phyloP scores from a whole-genome alignment of 1,284 basidiomycete genomes.

The Moniliella sp. region DNA sequence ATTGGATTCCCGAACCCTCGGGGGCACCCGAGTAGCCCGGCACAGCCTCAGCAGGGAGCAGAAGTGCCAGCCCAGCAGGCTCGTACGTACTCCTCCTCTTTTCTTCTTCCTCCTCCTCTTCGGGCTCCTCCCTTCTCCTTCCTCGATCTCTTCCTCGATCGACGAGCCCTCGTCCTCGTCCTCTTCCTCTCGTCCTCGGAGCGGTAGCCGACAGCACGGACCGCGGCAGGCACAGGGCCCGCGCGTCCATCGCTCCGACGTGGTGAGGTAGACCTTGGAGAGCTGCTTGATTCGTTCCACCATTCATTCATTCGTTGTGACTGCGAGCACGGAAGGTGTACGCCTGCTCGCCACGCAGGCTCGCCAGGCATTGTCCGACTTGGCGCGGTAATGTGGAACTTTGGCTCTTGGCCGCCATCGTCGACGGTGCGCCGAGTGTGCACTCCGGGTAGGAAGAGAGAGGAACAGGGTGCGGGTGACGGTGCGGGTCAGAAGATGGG shows the following conservation, averaged over 20 bases:
- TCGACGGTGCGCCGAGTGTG: slow-evolving; percentile 78
- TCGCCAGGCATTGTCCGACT: slow-evolving; percentile 41
- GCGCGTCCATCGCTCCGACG: slow-evolving; percentile 78
- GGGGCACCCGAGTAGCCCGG: slow-evolving; percentile 34
- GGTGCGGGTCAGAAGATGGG: slow-evolving; percentile 53
- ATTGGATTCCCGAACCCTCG: slow-evolving; percentile 38
- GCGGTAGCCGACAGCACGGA: slow-evolving; percentile 63
- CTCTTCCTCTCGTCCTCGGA: slow-evolving; percentile 41
- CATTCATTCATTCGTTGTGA: slow-evolving; percentile 97
- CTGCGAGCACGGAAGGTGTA: slow-evolving; percentile 77
- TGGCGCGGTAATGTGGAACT: slow-evolving; percentile 70
- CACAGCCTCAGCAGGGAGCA: slow-evolving; percentile 15
- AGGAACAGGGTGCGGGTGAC: slow-evolving; percentile 50
- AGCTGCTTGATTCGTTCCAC: slow-evolving; percentile 98
- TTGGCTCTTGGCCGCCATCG: slow-evolving; percentile 54
- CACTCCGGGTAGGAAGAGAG: slow-evolving; percentile 85
- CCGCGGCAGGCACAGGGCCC: slow-evolving; percentile 78
- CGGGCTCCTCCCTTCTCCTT: slow-evolving; percentile 9
- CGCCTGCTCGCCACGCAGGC: slow-evolving; percentile 44
- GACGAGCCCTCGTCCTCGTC: slow-evolving; percentile 54
- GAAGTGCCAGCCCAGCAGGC: slow-evolving; percentile 14
- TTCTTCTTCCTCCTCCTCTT: slow-evolving; percentile 3
- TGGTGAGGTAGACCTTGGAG: slow-evolving; percentile 80
- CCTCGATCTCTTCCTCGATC: slow-evolving; percentile 47
- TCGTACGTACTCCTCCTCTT: too few relatives aligned